A percentile compares a stretch with the other conserved stretches of the same genome.
Evolutionary conservation across 495 filamentous ascomycete species (phyloP).

Genomic region (Mytilinidion resinicola): DNA sequence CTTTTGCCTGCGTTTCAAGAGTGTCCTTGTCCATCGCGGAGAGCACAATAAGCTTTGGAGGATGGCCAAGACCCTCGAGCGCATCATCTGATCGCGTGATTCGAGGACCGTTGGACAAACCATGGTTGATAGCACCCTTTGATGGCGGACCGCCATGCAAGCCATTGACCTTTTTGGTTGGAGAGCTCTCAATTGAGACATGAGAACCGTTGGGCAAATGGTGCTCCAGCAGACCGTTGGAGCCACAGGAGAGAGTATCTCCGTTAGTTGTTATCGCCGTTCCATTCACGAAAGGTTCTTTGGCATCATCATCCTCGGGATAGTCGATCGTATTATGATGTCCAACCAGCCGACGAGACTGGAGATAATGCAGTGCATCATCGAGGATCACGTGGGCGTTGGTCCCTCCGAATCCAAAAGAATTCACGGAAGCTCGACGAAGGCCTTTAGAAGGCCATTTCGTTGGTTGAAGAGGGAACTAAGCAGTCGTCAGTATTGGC

Average conservation of each 20-base stretch:
- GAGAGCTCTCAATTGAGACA: background rate
- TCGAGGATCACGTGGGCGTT: slow-evolving; percentile 38
- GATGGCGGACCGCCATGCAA: too few species aligned
- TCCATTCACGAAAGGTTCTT: too few species aligned
- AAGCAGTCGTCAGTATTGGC: too few species aligned
- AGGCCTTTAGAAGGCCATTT: slow-evolving; percentile 5
- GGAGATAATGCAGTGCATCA: slow-evolving; percentile 14
- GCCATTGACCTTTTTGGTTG: background rate
- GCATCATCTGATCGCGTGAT: background rate
- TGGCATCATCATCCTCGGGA: background rate
- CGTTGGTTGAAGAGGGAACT: background rate
- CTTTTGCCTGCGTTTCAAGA: slow-evolving; percentile 1
- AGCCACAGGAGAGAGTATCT: too few species aligned
- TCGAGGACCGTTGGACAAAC: background rate
- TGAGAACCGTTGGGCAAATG: background rate
- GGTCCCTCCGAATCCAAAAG: slow-evolving; percentile 38
- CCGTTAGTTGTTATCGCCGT: too few species aligned
- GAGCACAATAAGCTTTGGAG: slow-evolving; percentile 15
- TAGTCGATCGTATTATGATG: background rate
- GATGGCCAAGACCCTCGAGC: background rate
- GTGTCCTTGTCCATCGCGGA: slow-evolving; percentile 21
- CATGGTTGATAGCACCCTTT: too few species aligned
- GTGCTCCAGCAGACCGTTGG: background rate
- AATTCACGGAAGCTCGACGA: slow-evolving; percentile 34
- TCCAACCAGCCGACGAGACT: slow-evolving; percentile 1